These are phyloP conservation scores for Simplicillium aogashimaense DNA, from an alignment of 2,329 filamentous ascomycete species.

Conservation along the genomic window DNA sequence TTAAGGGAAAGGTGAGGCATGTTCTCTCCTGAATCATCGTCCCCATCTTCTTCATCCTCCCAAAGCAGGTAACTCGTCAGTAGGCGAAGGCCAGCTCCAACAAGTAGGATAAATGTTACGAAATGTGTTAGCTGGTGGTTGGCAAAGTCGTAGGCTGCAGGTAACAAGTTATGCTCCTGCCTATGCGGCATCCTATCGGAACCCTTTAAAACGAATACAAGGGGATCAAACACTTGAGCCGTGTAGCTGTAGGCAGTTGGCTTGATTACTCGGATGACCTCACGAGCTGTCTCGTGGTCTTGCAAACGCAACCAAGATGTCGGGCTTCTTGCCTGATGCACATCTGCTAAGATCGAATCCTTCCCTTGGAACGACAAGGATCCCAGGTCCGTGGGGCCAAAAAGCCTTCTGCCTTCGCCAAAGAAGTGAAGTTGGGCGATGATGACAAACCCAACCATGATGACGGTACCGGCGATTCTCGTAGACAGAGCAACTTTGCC, in stretches of 20 bases:
- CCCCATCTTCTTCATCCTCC: conserved; percentile 45
- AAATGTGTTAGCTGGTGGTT: conserved; percentile 50
- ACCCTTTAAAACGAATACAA: conserved; percentile 61
- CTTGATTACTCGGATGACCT: conserved; percentile 68
- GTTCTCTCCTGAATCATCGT: conserved; percentile 29
- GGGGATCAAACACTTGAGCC: conserved; percentile 63
- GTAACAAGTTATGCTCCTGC: conserved; percentile 23
- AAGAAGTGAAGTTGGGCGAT: conserved; percentile 73
- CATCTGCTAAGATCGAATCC: conserved; percentile 38
- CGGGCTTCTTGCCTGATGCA: conserved; percentile 68
- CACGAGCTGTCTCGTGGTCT: conserved; percentile 67
- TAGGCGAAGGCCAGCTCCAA: conserved; percentile 55
- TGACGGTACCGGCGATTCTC: conserved; percentile 62
- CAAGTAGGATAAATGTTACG: conserved; percentile 49
- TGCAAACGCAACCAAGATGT: conserved; percentile 68
- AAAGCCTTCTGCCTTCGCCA: conserved; percentile 39
- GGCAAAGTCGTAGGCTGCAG: conserved; percentile 53
- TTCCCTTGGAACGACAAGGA: conserved; percentile 12
- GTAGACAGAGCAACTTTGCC: conserved; percentile 61
- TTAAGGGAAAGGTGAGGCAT: conserved; percentile 45
- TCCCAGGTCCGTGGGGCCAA: conserved; percentile 8
- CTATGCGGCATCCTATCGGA: conserved; percentile 53
- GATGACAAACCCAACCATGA: conserved; percentile 63
- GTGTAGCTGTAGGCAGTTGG: conserved; percentile 62
- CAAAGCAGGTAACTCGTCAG: conserved; percentile 67